Evolutionary conservation across 169 alveolate species (phyloP), one percentile per base, ranked within the genome.

Genomic region (Plasmodium malariae): DNA sequence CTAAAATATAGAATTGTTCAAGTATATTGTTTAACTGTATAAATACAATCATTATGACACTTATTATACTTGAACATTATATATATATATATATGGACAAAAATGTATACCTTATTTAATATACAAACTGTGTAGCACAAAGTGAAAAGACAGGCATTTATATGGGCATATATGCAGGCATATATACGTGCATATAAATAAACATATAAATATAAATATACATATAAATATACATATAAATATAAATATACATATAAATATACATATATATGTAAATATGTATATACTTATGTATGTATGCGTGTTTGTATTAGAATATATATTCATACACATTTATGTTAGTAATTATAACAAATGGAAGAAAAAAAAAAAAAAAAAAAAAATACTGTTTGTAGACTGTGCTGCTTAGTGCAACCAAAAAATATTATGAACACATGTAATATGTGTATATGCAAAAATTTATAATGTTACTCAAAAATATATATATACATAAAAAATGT

Each of bases 331-430:
- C 51, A 9, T 40, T 6, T 6, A 40, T 40, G 9, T 9, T 6
- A 9, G 5, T 40, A 40, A 40, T 40, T 6, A 6, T 5, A 6
- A 40, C 51, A 6, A 40, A 40, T 40, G 6, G 51, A 62, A n/a
- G 11, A 30, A 32, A 57, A 26, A n/a, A 48, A 28, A 21, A 74
- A 74, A 74, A 55, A 26, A 19, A 24, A 76, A 62, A 76, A 28
- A 62, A 62, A 62, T 30, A 43, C 32, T 37, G 32, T 21, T 17
- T 76, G 36, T 76, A 76, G 76, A 76, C 28, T 76, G 89, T 76
- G 89, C 89, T 60, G 19, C 43, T 24, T 30, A 76, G 89, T 76
- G 89, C 89, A 76, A 5, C 68, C 17, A 54, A 24, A 32, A 62
- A 76, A 37, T 62, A 54, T 21, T 51, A 24, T 54, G 49, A 14